Conservation (phyloP, 768 basidiomycete species). For the Auricularia cornea region DNA sequence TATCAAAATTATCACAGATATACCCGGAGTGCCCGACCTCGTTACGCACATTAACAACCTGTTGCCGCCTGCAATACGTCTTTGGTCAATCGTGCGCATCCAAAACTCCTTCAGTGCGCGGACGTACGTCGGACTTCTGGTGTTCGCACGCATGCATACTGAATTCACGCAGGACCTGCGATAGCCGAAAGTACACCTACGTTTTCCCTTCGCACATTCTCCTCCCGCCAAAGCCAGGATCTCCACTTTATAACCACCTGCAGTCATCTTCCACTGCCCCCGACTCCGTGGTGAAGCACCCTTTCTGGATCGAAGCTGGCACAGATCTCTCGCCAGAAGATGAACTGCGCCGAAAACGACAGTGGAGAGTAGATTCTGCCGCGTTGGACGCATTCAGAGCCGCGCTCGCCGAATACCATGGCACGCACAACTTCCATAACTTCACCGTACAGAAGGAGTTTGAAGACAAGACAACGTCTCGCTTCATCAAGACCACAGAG, state of each 20-base stretch:
- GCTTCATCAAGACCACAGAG: slow-evolving; percentile 85
- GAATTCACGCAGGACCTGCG: slow-evolving; percentile 62
- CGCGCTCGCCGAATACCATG: slow-evolving; percentile 59
- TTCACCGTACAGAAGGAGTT: slow-evolving; percentile 88
- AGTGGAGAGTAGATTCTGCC: slow-evolving; percentile 54
- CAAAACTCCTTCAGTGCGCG: slow-evolving; percentile 81
- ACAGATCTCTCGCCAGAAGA: slow-evolving; percentile 38
- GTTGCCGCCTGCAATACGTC: slow-evolving; percentile 81
- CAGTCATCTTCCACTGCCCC: slow-evolving; percentile 28
- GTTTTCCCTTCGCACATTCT: slow-evolving; percentile 91
- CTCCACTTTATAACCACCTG: slow-evolving; percentile 37
- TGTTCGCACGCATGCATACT: not conserved
- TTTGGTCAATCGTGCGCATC: slow-evolving; percentile 75
- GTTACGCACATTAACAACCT: slow-evolving; percentile 71
- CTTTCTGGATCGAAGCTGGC: slow-evolving; percentile 52
- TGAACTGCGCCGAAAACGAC: slow-evolving; percentile 57
- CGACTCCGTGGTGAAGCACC: slow-evolving; percentile 25
- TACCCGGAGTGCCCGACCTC: slow-evolving; percentile 66
- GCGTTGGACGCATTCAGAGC: slow-evolving; percentile 50
- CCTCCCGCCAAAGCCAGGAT: slow-evolving; percentile 77
- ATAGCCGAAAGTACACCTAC: slow-evolving; percentile 96
- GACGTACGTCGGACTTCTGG: slow-evolving; percentile 34
- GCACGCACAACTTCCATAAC: slow-evolving; percentile 96
- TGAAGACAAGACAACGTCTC: slow-evolving; percentile 67
- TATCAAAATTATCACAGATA: slow-evolving; percentile 75